phyloP scores from a whole-genome alignment of 2,329 filamentous ascomycete genomes.

The Lecanicillium sp. region DNA sequence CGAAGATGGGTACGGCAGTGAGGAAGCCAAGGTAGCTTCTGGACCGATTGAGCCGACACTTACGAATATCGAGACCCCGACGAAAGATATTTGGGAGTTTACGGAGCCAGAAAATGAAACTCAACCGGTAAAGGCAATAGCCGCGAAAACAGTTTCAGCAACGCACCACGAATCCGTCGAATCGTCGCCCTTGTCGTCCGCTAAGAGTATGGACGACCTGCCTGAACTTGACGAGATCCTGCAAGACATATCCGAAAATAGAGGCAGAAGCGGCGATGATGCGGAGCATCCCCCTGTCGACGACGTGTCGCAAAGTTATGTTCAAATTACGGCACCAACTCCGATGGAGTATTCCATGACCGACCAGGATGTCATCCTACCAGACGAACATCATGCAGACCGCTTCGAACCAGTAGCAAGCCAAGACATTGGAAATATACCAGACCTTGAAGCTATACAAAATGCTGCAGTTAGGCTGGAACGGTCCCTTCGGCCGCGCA shows the following conservation, averaged over 20 bases:
- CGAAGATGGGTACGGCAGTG: constrained; percentile 33
- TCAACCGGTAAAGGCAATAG: background rate
- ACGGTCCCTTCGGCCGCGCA: constrained; percentile 48
- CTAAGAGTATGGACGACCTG: constrained; percentile 19
- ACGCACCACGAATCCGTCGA: constrained; percentile 6
- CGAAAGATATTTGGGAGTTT: constrained; percentile 26
- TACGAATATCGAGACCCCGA: background rate
- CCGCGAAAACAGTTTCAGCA: background rate
- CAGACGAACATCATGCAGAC: no score
- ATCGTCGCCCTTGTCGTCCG: constrained; percentile 28
- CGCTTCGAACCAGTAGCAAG: background rate
- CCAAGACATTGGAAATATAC: constrained; percentile 6
- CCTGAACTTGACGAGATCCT: constrained; percentile 13
- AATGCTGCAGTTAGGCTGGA: constrained; percentile 25
- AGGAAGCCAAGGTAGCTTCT: constrained; percentile 15
- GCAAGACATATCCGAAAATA: background rate
- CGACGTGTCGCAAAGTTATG: background rate
- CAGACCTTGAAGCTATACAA: constrained; percentile 8
- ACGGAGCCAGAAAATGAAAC: constrained; percentile 22
- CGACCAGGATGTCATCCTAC: background rate
- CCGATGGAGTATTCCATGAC: constrained; percentile 1
- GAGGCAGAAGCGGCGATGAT: background rate
- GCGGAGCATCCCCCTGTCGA: background rate
- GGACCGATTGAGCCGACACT: constrained; percentile 3
- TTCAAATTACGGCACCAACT: background rate